Conservation (phyloP, 2,329 filamentous ascomycete genomes). For the Neoscytalidium dimidiatum region DNA sequence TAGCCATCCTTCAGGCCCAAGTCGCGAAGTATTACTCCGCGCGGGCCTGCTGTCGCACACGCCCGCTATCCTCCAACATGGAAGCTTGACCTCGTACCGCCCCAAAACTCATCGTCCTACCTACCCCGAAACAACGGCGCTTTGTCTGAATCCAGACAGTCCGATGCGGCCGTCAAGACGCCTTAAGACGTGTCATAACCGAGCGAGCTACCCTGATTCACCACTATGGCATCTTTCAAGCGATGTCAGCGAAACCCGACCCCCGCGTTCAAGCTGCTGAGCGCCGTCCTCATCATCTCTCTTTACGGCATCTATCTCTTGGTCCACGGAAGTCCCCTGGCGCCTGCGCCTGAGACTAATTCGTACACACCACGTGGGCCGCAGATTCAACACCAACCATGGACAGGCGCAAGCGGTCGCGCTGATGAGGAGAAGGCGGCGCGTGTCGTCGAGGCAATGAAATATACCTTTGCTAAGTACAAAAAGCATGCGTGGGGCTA, state of each 20-base stretch:
- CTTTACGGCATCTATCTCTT: constrained; percentile 43
- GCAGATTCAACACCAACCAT: constrained; percentile 35
- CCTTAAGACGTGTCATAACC: not conserved
- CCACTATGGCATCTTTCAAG: constrained; percentile 28
- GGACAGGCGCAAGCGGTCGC: constrained; percentile 36
- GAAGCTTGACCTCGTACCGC: constrained; percentile 7
- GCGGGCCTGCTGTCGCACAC: not conserved
- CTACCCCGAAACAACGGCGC: not conserved
- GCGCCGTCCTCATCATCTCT: constrained; percentile 40
- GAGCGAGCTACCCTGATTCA: not conserved
- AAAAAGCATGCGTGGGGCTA: constrained; percentile 41
- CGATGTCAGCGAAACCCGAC: constrained; percentile 35
- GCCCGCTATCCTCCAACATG: constrained; percentile 3
- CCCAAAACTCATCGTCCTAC: not conserved
- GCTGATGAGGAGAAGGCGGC: constrained; percentile 37
- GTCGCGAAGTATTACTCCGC: not conserved
- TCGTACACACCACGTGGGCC: constrained; percentile 24
- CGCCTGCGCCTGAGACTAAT: not conserved
- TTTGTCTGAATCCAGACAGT: not conserved
- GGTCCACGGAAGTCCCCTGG: constrained; percentile 31
- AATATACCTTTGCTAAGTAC: constrained; percentile 43
- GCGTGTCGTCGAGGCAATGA: constrained; percentile 41
- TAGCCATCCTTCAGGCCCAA: not conserved
- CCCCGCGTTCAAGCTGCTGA: constrained; percentile 44
- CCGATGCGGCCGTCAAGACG: constrained; percentile 9